Conservation (phyloP, 805 yeast species). For the Blastobotrys attinorum region DNA sequence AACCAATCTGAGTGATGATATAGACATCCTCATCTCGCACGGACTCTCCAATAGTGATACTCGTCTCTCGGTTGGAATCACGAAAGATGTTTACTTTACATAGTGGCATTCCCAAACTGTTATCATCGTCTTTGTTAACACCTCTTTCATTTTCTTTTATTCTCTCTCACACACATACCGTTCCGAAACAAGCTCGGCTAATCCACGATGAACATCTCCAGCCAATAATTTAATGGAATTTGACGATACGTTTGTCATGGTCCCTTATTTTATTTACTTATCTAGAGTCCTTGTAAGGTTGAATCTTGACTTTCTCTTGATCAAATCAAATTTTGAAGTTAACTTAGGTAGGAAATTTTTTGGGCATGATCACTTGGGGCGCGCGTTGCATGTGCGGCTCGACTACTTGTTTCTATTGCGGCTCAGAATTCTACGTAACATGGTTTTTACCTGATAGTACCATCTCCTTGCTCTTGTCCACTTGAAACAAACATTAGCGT, state of each 20-base stretch:
- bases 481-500: too few species aligned
- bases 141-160: background rate
- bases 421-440: too few species aligned
- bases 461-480: too few species aligned
- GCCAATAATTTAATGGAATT: slow-evolving; percentile 54
- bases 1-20: slow-evolving; percentile 58
- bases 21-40: slow-evolving; percentile 79
- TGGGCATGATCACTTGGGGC: too few species aligned
- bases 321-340: too few species aligned
- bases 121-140: background rate
- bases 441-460: too few species aligned
- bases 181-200: slow-evolving; percentile 66
- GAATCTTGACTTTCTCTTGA: too few species aligned
- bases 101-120: slow-evolving; percentile 49
- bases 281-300: too few species aligned
- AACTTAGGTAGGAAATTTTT: too few species aligned
- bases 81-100: slow-evolving; percentile 74
- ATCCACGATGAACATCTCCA: slow-evolving; percentile 58
- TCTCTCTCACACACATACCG: too few species aligned
- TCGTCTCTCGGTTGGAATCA: slow-evolving; percentile 78
- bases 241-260: slow-evolving; percentile 25
- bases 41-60: slow-evolving; percentile 80
- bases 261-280: background rate
- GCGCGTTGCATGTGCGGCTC: too few species aligned
- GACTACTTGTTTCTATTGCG: too few species aligned